Evolutionary conservation across 352 stramenopile species (phyloP).

Genomic region (Aphanomyces euteiches): DNA sequence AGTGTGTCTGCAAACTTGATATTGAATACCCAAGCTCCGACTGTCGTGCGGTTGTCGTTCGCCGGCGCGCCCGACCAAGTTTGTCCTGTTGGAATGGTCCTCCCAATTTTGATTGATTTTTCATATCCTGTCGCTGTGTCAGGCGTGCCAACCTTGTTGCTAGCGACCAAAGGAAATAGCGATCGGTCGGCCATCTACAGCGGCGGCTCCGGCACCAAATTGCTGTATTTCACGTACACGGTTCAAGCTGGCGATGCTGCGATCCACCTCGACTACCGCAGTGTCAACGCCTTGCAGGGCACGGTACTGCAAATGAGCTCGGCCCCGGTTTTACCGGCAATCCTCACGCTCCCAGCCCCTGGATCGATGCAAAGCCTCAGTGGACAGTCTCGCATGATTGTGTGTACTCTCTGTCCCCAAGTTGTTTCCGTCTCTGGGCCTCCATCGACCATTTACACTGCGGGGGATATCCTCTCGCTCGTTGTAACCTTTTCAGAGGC

Average conservation of each 20-base stretch:
- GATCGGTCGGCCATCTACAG: slow-evolving; percentile 41
- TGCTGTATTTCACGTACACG: slow-evolving; percentile 55
- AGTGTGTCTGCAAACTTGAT: slow-evolving; percentile 38
- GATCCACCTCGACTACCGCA: slow-evolving; percentile 49
- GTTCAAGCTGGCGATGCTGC: slow-evolving; percentile 48
- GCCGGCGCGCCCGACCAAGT: slow-evolving; percentile 10
- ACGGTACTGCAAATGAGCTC: slow-evolving; percentile 49
- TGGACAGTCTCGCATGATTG: slow-evolving; percentile 36
- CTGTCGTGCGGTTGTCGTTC: slow-evolving; percentile 37
- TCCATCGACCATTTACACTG: slow-evolving; percentile 53
- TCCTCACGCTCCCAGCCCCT: slow-evolving; percentile 43
- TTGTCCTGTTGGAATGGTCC: slow-evolving; percentile 43
- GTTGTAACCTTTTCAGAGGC: slow-evolving; percentile 52
- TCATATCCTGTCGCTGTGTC: slow-evolving; percentile 48
- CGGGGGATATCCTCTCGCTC: slow-evolving; percentile 53
- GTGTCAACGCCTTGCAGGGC: slow-evolving; percentile 43
- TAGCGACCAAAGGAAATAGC: slow-evolving; percentile 44
- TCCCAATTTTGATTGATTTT: slow-evolving; percentile 48
- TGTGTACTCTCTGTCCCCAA: slow-evolving; percentile 46
- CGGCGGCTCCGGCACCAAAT: slow-evolving; percentile 46
- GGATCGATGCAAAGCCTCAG: slow-evolving; percentile 46
- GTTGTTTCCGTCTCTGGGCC: slow-evolving; percentile 49
- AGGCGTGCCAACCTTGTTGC: slow-evolving; percentile 32
- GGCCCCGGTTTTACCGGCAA: slow-evolving; percentile 41
- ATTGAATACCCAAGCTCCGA: slow-evolving; percentile 44